Evolutionary conservation across 768 basidiomycete genomes (phyloP), one percentile per base, ranked within the genome.

Genomic region (Leccinum broughii): DNA sequence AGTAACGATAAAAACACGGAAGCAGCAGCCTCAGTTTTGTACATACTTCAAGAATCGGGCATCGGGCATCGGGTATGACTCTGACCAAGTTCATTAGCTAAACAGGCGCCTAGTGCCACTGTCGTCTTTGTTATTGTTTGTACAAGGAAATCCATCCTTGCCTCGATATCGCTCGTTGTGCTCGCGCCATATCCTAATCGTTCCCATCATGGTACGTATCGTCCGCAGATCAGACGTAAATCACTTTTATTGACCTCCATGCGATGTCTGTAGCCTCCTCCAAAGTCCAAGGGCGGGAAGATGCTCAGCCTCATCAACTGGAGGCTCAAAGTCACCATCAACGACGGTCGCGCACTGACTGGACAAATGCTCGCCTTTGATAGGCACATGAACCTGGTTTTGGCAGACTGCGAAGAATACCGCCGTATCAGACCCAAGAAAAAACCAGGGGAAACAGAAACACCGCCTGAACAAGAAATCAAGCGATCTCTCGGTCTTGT

Each of bases 351-450:
- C 75, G 85, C 91, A 58, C 80, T 98, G 68, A 93, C 92, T 51
- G 97, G 97, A 46, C 97, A 98, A 79, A 97, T 98, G 93, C 90
- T 99, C 75, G 97, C 97, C 55, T 99, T 98, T 75, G 97, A 99
- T 80, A 89, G 92, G 71, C 97, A 99, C 77, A 99, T 98, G 97
- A 99, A 99, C 78, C 82, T 99, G 67, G 97, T 99, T 50, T 79
- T 99, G 57, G 95, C 96, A 15, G 97, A 98, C 68, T 98, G 95
- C 72, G 97, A 99, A 76, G 97, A 99, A 77, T 99, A 98, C 73
- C 80, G 97, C 69, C 87, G 91, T 64, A 88, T 98, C 46, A 80
- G 91, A 64, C 90, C 90, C 41, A 98, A 98, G 82, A 94, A 94
- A 81, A 92, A 96, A 79, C 72, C 85, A 14, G 92, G 91, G 28